These are phyloP conservation scores for Torulaspora pretoriensis DNA, from an alignment of 1,139 yeast genomes.

Conservation along the genomic window DNA sequence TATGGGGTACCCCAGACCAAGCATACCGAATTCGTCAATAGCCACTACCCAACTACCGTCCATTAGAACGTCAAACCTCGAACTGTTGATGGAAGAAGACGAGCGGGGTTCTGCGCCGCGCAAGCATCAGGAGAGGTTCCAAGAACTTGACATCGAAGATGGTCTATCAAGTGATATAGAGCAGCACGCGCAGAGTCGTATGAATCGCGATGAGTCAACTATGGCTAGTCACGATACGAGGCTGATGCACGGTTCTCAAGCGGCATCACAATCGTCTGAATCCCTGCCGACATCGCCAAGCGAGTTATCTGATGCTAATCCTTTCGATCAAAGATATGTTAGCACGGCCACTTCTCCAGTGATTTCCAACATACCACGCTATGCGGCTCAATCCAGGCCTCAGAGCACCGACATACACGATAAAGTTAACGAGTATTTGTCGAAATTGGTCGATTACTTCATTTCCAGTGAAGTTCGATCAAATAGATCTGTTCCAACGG, in stretches of 20 bases:
- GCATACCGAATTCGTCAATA: slow-evolving; percentile 26
- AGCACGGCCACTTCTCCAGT: slow-evolving; percentile 33
- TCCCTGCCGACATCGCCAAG: slow-evolving; percentile 39
- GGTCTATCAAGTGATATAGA: slow-evolving; percentile 42
- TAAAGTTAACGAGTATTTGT: slow-evolving; percentile 41
- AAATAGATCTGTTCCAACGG: slow-evolving; percentile 29
- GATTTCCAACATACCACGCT: slow-evolving; percentile 32
- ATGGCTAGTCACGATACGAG: slow-evolving; percentile 8
- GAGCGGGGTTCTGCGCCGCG: slow-evolving; percentile 11
- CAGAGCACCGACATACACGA: slow-evolving; percentile 35
- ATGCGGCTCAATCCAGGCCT: slow-evolving; percentile 26
- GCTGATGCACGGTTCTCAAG: slow-evolving; percentile 17
- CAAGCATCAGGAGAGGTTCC: slow-evolving; percentile 23
- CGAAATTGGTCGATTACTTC: slow-evolving; percentile 50
- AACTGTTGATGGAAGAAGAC: slow-evolving; percentile 17
- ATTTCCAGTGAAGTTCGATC: slow-evolving; percentile 58
- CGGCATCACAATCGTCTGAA: slow-evolving; percentile 32
- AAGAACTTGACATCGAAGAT: slow-evolving; percentile 39
- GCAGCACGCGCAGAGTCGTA: slow-evolving; percentile 19
- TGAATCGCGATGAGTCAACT: slow-evolving; percentile 5
- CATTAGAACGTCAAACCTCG: slow-evolving; percentile 17
- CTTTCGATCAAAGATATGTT: slow-evolving; percentile 31
- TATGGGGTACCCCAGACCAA: slow-evolving; percentile 27
- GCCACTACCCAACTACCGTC: slow-evolving; percentile 27
- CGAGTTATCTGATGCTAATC: slow-evolving; percentile 34